Evolutionary conservation across 257 asterid species (phyloP).

Genomic region (Thymus mandschuricus): DNA sequence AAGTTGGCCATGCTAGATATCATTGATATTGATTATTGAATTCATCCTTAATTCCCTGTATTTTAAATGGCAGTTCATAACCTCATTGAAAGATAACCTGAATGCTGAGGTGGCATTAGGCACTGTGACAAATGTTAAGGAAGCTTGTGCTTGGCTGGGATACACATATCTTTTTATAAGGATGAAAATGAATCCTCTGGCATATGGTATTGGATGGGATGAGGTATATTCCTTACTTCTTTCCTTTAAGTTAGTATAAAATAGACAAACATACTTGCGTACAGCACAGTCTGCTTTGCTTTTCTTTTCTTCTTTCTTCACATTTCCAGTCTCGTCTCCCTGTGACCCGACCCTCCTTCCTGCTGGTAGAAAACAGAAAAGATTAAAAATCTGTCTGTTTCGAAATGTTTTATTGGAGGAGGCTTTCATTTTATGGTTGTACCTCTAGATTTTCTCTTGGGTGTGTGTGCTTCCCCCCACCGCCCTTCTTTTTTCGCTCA

Average conservation of each 20-base stretch:
- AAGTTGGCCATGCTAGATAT: slow-evolving; percentile 10
- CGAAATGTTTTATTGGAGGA: neutral
- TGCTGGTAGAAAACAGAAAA: neutral
- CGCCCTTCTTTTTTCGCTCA: neutral
- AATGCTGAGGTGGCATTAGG: slow-evolving; percentile 99
- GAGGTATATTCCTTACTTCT: slow-evolving; percentile 59
- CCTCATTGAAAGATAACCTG: slow-evolving; percentile 89
- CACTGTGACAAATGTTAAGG: slow-evolving; percentile 97
- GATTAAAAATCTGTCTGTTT: neutral
- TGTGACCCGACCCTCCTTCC: neutral
- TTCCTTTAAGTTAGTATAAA: slow-evolving; percentile 14
- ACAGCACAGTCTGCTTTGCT: neutral
- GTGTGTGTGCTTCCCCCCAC: neutral
- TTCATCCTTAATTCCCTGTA: slow-evolving; percentile 24
- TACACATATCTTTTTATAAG: slow-evolving; percentile 96
- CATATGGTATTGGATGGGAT: slow-evolving; percentile 99
- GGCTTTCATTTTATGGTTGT: neutral
- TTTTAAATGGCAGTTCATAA: slow-evolving; percentile 73
- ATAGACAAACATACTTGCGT: slow-evolving; percentile 19
- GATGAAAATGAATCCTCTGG: slow-evolving; percentile 98
- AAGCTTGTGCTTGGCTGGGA: slow-evolving; percentile 99
- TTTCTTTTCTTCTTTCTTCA: neutral
- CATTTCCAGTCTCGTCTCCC: neutral
- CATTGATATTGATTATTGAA: slow-evolving; percentile 26
- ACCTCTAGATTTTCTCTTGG: slow-evolving; percentile 9